A percentile compares a stretch with the other conserved stretches of the same genome.
Evolutionary conservation across 176 grass and related monocot species (phyloP).

Genomic region (Eleusine coracana): DNA sequence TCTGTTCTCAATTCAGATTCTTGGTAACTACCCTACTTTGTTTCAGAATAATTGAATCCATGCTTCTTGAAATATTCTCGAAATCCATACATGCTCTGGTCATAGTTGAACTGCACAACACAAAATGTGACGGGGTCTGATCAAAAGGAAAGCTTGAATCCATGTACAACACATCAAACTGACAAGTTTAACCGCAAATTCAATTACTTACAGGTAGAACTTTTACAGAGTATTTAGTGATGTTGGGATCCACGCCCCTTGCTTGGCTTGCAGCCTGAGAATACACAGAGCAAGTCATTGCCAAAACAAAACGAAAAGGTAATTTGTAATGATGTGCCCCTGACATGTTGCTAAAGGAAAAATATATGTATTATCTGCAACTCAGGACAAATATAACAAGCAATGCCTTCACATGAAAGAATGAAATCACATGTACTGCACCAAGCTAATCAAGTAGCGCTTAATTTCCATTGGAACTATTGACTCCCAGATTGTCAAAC

Average conservation of each 20-base stretch:
- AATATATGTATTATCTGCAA: background rate
- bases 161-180: background rate
- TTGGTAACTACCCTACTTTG: slow-evolving; percentile 38
- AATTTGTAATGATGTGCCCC: background rate
- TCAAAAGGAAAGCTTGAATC: background rate
- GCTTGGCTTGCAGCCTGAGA: slow-evolving; percentile 63
- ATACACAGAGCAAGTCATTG: slow-evolving; percentile 11
- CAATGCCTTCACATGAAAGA: background rate
- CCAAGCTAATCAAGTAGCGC: background rate
- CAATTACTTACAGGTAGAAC: slow-evolving; percentile 79
- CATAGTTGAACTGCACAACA: slow-evolving; percentile 78
- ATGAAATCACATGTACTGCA: background rate
- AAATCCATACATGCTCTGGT: slow-evolving; percentile 79
- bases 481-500: background rate
- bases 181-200: background rate
- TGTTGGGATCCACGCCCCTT: slow-evolving; percentile 62
- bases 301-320: background rate
- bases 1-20: too few relatives aligned
- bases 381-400: too few relatives aligned
- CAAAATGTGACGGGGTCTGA: background rate
- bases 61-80: slow-evolving; percentile 88
- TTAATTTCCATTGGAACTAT: background rate
- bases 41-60: slow-evolving; percentile 54
- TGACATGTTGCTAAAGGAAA: background rate
- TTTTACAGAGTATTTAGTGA: slow-evolving; percentile 86